Evolutionary conservation across 139 green algal species (phyloP), one percentile per base, ranked within the genome.

Genomic region (Microglena sp.): DNA sequence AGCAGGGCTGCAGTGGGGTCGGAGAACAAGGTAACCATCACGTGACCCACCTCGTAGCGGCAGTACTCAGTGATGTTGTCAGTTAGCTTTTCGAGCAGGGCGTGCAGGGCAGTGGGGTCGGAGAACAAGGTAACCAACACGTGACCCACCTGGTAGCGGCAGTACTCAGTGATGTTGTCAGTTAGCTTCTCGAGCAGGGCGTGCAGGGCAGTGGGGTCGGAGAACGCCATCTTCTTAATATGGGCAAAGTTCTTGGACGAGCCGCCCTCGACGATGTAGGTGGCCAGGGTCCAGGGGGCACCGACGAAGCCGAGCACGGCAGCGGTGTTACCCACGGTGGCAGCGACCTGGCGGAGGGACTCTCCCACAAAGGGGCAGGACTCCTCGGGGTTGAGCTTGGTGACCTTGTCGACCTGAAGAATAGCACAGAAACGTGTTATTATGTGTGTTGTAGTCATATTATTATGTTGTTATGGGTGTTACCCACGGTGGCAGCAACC

Each of bases 271-370:
- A 97, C 78, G 66, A 97, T 95, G 82, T 97, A 97, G 44, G 85
- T 90, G 27, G 91, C 90, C 40, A 97, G 80, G 0, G 91, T 97
- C 83, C 93, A 97, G 54, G 91, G 91, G 0, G 90, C 89, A 5
- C 91, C 91, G 45, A 94, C 87, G 72, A 97, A 97, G 63, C 91
- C 91, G 34, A 97, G 83, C 60, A 97, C 81, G 5, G 90, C 71
- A 5, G 87, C 74, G 43, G 78, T 68, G 53, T 87, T 88, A 40
- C 69, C 71, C 2, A 85, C 64, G 5, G 32, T 34, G 40, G 34
- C 60, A 4, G 45, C 7, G 60, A 96, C 78, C 50, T 73, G 70
- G 44, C 70, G 77, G 36, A 97, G 86, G 0, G 86, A 80, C 80
- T 95, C 84, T 30, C 87, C 90, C 44, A 95, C 90, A 54, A 89